Base-by-base conservation (phyloP, 139 green algal species). In the Chlamydomonas eustigma region DNA sequence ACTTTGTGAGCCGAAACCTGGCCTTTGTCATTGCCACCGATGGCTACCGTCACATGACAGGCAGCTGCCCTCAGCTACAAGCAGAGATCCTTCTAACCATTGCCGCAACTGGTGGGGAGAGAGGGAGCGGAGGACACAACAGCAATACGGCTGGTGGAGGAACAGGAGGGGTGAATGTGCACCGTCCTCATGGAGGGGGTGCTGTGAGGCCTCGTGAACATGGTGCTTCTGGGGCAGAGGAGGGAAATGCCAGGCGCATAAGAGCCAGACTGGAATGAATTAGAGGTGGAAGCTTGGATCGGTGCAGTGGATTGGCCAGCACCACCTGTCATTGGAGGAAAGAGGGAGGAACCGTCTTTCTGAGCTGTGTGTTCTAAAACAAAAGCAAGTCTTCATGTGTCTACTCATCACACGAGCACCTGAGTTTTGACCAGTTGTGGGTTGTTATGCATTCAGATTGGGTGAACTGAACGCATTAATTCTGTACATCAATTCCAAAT, bases 31-130 rank as follows among this genome's bases (percentile, higher is more conserved):
- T 99, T 86, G 72, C 58, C 4, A 93, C 89, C n/a, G 94, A 98
- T 31, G 94, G 94, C 12, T 99, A 96, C 88, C 83, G 93, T 58
- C 93, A 98, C 89, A 94, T 98, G 90, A 80, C 89, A 8, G 37
- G 74, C 39, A 92, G 86, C 64, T 98, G 94, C 73, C 94, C 94
- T 31, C 83, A 90, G 73, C 85, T 98, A 38, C 93, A 98, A 86
- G 85, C 84, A 0, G 88, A 94, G 81, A 85, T 91, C 32, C 76
- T 91, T 66, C 24, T 73, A 25, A 84, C 84, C 1, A 78, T 89
- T 37, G 87, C 84, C 3, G 78, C 39, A 37, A 22, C 44, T 28
- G 44, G 44, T 12, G 76, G 76, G 0, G 69, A 44, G 2, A 33
- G 63, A n/a, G 44, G 76, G 30, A 25, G 66, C 36, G 52, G 18